These are phyloP conservation scores for Gossypium herbaceum DNA, from an alignment of 345 rosid species.

Conservation along the genomic window DNA sequence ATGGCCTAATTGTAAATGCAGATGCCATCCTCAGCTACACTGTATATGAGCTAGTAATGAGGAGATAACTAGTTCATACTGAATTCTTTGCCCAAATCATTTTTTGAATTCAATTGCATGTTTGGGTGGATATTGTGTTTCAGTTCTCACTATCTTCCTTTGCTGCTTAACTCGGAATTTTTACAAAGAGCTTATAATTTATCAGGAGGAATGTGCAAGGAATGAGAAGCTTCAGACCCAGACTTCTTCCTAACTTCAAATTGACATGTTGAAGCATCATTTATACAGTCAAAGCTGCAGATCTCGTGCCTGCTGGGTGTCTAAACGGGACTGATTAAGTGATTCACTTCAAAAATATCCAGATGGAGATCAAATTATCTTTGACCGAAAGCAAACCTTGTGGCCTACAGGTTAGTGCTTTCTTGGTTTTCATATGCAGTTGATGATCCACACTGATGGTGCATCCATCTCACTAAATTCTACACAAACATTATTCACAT, in stretches of 20 bases:
- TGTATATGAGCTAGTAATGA: background rate
- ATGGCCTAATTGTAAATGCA: background rate
- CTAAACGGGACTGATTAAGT: background rate
- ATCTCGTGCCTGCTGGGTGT: background rate
- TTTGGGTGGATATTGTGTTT: constrained; percentile 2
- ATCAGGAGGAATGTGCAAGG: constrained; percentile 51
- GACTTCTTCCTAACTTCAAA: background rate
- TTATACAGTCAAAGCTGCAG: background rate
- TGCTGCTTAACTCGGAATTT: background rate
- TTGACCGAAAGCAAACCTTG: background rate
- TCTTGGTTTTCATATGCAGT: background rate
- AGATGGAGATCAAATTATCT: background rate
- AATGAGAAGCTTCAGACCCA: constrained; percentile 39
- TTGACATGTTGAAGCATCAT: background rate
- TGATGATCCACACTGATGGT: background rate
- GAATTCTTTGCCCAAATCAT: background rate
- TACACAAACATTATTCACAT: background rate
- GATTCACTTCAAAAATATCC: background rate
- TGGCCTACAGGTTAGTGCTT: background rate
- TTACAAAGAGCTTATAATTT: constrained; percentile 10
- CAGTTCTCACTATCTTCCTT: background rate
- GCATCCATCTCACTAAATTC: background rate
- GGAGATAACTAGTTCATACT: background rate
- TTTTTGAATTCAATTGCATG: background rate
- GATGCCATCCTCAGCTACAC: background rate